Percentiles rank a stretch among this genome's conserved stretches.
These are phyloP conservation scores for Lasiosphaeria ovina DNA, from an alignment of 495 filamentous ascomycete genomes.

Conservation along the genomic window DNA sequence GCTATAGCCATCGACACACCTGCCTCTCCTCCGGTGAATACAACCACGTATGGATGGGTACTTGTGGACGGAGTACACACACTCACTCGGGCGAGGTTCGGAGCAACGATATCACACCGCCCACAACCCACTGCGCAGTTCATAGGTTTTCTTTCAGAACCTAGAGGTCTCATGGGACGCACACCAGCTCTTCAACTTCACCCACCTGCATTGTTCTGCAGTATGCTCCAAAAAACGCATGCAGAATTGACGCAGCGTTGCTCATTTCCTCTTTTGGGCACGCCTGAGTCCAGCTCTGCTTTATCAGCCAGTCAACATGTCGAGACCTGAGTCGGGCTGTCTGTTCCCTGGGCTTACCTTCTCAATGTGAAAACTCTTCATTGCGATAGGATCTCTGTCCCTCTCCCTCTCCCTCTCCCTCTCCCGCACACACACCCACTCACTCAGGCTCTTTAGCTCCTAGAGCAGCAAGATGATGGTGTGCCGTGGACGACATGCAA, in stretches of 20 bases:
- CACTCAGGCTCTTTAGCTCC: no score
- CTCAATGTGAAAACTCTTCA: slow-evolving; percentile 10
- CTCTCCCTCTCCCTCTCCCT: not conserved
- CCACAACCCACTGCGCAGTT: no score
- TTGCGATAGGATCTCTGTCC: not conserved
- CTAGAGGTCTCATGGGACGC: not conserved
- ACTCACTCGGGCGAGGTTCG: no score
- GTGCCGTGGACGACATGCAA: not conserved
- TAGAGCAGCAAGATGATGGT: not conserved
- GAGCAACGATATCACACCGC: no score
- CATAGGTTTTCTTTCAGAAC: no score
- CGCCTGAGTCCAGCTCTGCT: slow-evolving; percentile 1
- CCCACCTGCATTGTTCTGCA: slow-evolving; percentile 3
- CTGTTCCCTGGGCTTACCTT: not conserved
- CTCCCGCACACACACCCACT: no score
- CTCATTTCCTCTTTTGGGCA: slow-evolving; percentile 20
- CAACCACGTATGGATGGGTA: no score
- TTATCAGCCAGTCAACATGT: slow-evolving; percentile 5
- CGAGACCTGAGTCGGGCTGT: not conserved
- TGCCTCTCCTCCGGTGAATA: not conserved
- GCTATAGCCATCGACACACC: not conserved
- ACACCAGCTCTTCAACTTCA: slow-evolving; percentile 7
- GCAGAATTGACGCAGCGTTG: slow-evolving; percentile 18
- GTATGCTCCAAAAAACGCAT: slow-evolving; percentile 10
- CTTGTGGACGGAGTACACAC: no score